Evolutionary conservation across 495 filamentous ascomycete species (phyloP).

Genomic region (Lophium mytilinum): DNA sequence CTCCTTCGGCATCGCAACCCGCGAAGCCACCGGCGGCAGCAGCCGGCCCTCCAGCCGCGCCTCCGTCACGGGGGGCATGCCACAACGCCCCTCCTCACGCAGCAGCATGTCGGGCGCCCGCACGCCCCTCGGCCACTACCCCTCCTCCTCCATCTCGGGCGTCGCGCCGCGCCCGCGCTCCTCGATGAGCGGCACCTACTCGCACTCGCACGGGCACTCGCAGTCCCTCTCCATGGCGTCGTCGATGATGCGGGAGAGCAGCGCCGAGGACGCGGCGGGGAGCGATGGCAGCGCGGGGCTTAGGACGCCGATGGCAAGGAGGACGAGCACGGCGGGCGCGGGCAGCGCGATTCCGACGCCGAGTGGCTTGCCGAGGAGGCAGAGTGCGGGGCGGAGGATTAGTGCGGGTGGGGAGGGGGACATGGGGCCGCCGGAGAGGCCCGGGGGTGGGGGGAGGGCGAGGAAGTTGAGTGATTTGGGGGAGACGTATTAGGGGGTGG

Average conservation of each 20-base stretch:
- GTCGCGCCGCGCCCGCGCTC: constrained; percentile 43
- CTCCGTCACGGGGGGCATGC: constrained; percentile 41
- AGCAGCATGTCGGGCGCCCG: constrained; percentile 58
- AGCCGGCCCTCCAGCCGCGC: constrained; percentile 55
- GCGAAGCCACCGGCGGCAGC: background rate
- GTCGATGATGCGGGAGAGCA: constrained; percentile 9
- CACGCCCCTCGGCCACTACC: constrained; percentile 50
- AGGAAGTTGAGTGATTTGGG: constrained; percentile 54
- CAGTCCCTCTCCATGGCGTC: constrained; percentile 7
- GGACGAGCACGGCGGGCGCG: constrained; percentile 12
- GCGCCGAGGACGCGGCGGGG: constrained; percentile 10
- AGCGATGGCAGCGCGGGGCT: constrained; percentile 16
- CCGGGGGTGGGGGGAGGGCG: constrained; percentile 27
- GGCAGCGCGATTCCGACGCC: constrained; percentile 20
- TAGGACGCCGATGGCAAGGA: constrained; percentile 19
- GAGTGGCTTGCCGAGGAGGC: constrained; percentile 28
- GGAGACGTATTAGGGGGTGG: constrained; percentile 49
- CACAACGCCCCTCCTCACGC: constrained; percentile 55
- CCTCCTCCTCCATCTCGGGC: constrained; percentile 26
- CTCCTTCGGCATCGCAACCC: constrained; percentile 38
- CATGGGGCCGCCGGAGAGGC: constrained; percentile 50
- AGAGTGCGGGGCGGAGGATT: constrained; percentile 45
- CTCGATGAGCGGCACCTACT: constrained; percentile 45
- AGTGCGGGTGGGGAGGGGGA: constrained; percentile 40
- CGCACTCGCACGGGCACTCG: constrained; percentile 15